Evolutionary conservation across 352 stramenopile genomes (phyloP).

Genomic region (Phytopythium litorale): DNA sequence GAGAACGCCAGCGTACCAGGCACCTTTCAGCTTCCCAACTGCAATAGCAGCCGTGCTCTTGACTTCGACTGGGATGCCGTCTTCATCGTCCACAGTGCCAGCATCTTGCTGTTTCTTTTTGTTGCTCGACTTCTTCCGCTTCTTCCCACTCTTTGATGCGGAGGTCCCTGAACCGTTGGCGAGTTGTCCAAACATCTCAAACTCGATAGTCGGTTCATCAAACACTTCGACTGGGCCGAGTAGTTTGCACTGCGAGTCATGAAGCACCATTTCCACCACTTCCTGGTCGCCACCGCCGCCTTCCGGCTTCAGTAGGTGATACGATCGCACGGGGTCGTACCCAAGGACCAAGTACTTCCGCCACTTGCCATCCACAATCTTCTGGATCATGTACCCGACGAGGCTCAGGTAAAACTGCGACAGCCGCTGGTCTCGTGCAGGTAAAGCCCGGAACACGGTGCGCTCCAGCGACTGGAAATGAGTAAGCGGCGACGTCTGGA

Average conservation of each 20-base stretch:
- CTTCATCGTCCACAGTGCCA: conserved; percentile 17
- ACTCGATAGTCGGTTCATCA: conserved; percentile 35
- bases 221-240: conserved; percentile 45
- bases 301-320: conserved; percentile 58
- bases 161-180: conserved; percentile 9
- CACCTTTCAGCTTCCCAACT: conserved; percentile 36
- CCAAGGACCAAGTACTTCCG: conserved; percentile 68
- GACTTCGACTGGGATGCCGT: conserved; percentile 44
- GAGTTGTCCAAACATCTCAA: conserved; percentile 41
- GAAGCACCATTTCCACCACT: conserved; percentile 58
- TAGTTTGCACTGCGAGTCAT: conserved; percentile 77
- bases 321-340: conserved; percentile 49
- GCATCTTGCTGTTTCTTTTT: conserved; percentile 41
- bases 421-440: conserved; percentile 47
- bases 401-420: conserved; percentile 59
- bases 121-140: conserved; percentile 52
- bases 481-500: conserved; percentile 71
- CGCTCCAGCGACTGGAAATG: conserved; percentile 88
- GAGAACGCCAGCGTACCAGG: conserved; percentile 53
- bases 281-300: conserved; percentile 35
- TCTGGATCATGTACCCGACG: conserved; percentile 67
- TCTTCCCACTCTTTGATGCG: conserved; percentile 36
- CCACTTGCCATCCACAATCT: conserved; percentile 79
- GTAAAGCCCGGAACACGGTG: conserved; percentile 61
- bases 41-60: conserved; percentile 32